phyloP scores from a whole-genome alignment of 2,329 filamentous ascomycete species.

The Penicillium sp. region DNA sequence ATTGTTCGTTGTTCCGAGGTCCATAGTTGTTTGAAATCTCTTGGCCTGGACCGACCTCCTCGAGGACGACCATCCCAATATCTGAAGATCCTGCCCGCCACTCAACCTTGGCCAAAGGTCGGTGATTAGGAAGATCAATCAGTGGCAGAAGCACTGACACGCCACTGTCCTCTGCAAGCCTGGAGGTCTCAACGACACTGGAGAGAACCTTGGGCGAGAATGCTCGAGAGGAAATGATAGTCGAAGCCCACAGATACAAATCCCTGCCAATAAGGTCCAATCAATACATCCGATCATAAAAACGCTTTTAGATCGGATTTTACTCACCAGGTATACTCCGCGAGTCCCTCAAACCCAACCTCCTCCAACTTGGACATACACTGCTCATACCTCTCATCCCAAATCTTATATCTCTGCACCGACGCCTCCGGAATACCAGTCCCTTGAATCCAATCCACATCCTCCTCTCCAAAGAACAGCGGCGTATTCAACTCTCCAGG shows the following conservation, averaged over 20 bases:
- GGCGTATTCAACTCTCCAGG: constrained; percentile 63
- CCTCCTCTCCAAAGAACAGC: constrained; percentile 64
- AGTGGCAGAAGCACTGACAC: constrained; percentile 71
- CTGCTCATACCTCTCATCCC: constrained; percentile 43
- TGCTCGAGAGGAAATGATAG: constrained; percentile 47
- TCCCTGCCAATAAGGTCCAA: constrained; percentile 35
- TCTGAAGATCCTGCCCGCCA: constrained; percentile 56
- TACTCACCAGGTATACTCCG: constrained; percentile 44
- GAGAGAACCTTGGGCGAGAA: constrained; percentile 49
- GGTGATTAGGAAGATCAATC: constrained; percentile 73
- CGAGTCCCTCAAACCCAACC: constrained; percentile 33
- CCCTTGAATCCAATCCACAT: constrained; percentile 53
- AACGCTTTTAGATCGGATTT: background rate
- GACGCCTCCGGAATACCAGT: constrained; percentile 39
- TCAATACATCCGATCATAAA: constrained; percentile 8
- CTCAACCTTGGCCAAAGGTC: constrained; percentile 58
- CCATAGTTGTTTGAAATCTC: constrained; percentile 72
- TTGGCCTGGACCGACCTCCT: constrained; percentile 54
- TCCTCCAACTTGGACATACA: constrained; percentile 35
- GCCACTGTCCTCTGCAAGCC: constrained; percentile 54
- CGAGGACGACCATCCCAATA: constrained; percentile 47
- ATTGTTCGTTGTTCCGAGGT: constrained; percentile 72
- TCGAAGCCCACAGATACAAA: constrained; percentile 50
- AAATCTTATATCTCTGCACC: constrained; percentile 36
- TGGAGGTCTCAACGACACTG: constrained; percentile 37